Conservation (phyloP, 2,329 filamentous ascomycete species). For the Byssothecium circinans region DNA sequence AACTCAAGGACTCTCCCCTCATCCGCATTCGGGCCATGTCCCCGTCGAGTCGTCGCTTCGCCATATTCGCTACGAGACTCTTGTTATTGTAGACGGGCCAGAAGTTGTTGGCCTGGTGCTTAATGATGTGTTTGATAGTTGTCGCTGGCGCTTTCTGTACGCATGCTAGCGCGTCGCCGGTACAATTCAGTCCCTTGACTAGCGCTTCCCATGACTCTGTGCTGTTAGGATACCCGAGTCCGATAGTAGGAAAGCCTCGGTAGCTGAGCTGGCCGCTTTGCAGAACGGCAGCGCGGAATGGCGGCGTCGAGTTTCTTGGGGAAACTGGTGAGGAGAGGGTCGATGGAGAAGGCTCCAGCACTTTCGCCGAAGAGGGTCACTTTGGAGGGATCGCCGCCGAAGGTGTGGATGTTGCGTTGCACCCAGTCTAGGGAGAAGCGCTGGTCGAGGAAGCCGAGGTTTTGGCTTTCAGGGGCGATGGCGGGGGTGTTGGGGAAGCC, state of each 20-base stretch:
- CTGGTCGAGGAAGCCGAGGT: slow-evolving; percentile 60
- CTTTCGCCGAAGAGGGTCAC: slow-evolving; percentile 51
- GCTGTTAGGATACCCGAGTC: not conserved
- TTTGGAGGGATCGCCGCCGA: slow-evolving; percentile 52
- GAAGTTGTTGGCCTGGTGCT: slow-evolving; percentile 23
- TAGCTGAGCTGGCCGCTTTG: slow-evolving; percentile 32
- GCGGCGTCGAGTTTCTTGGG: slow-evolving; percentile 19
- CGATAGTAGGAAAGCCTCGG: slow-evolving; percentile 8
- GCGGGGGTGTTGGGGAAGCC: slow-evolving; percentile 29
- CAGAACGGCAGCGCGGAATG: slow-evolving; percentile 34
- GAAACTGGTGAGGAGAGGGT: slow-evolving; percentile 32
- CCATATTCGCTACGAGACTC: slow-evolving; percentile 22
- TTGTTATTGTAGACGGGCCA: slow-evolving; percentile 23
- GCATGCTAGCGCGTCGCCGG: slow-evolving; percentile 23
- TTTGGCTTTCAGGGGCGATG: slow-evolving; percentile 31
- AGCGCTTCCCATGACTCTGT: slow-evolving; percentile 25
- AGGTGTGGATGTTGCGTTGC: slow-evolving; percentile 51
- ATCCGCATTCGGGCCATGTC: slow-evolving; percentile 32
- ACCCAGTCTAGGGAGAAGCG: slow-evolving; percentile 59
- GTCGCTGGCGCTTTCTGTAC: slow-evolving; percentile 22
- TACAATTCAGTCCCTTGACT: slow-evolving; percentile 24
- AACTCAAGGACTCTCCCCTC: slow-evolving; percentile 30
- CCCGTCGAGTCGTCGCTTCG: slow-evolving; percentile 16
- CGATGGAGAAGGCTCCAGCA: slow-evolving; percentile 29
- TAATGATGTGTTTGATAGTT: slow-evolving; percentile 20